Evolutionary conservation across 2,329 filamentous ascomycete genomes (phyloP), one percentile per base, ranked within the genome.

Genomic region (Colletotrichum orchidophilum): DNA sequence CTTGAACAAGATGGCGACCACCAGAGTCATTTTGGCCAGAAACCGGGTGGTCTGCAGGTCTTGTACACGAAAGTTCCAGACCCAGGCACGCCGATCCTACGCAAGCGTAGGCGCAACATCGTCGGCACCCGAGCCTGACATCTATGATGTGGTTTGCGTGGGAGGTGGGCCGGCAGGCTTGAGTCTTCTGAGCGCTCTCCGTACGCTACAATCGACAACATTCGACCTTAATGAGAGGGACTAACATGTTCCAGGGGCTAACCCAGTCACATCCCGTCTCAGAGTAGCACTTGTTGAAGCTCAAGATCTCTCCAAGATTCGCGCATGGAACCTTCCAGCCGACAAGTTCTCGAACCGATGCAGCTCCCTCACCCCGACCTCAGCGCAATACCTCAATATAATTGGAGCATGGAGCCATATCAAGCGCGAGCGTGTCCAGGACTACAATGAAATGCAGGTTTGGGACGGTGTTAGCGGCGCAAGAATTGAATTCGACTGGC

Each of bases 361-460:
- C 84, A 97, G 94, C 84, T 98, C 96, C 60, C 87, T 99, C 67
- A 99, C 96, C 0, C 96, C 96, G 0, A 88, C 93, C 0, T 97
- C 95, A 0, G 92, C 94, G n/a, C 87, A 87, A 3, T 98, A 96
- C 77, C 87, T 98, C 73, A 87, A 94, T 78, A 85, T 88, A 5
- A 96, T 97, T 72, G 96, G 96, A 42, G 95, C 93, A 60, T 98
- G 96, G 96, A 79, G 86, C 7, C 91, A 97, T 78, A 85, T 98
- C 72, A 88, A 93, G 75, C 83, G 86, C 52, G 85, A 89, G 6
- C 90, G 96, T 35, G 90, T 96, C 39, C 95, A 98, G 83, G 88
- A 91, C 1, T 99, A 98, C 81, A 92, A 97, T 71, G 93, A 96
- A 76, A 99, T 99, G 96, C 93, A 97, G 80, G 96, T 98, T 35